Evolutionary conservation across 1,139 yeast species (phyloP), one percentile per base, ranked within the genome.

Genomic region (Geotrichum australiense): DNA sequence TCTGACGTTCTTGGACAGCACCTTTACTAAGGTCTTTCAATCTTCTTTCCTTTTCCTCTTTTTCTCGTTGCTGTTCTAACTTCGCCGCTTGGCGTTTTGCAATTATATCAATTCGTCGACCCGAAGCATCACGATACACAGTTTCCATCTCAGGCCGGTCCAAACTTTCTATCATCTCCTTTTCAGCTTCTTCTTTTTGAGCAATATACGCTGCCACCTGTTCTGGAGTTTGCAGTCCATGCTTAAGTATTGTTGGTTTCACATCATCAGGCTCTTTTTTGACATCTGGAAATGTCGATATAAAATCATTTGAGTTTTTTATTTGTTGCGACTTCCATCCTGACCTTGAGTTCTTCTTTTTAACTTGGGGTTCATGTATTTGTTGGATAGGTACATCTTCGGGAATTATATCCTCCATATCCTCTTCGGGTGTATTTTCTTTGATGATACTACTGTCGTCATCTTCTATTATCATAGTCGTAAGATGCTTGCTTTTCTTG

Each of bases 91-190:
- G 56, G 12, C 39, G 39, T 11, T 20, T 39, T 3, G 41, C 20
- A 20, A 24, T 12, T 22, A 73, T 57, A 47, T 74, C 71, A 1
- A 78, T 63, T 31, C 65, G 64, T 28, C 72, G 64, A 5, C 89
- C 89, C 2, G 68, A 55, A 3, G 69, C 63, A 54, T 81, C 86
- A 65, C 91, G 68, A 53, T 74, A 74, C 0, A 80, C 68, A 0
- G 84, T 77, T 38, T 67, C 65, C 12, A 40, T 20, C 23, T 35
- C 16, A 2, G 41, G 28, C 4, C 22, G 33, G 2, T 31, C 38
- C 19, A 42, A 12, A 2, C 22, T 18, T 10, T 21, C 25, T 10
- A 37, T 23, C 32, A 43, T 39, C 6, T 34, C 42, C 2, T 28
- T 39, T 15, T 42, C 48, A 14, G 48, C 43, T 6, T 31, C 36